These are phyloP conservation scores for Leptographium lundbergii DNA, from an alignment of 2,329 filamentous ascomycete species.

Conservation along the genomic window DNA sequence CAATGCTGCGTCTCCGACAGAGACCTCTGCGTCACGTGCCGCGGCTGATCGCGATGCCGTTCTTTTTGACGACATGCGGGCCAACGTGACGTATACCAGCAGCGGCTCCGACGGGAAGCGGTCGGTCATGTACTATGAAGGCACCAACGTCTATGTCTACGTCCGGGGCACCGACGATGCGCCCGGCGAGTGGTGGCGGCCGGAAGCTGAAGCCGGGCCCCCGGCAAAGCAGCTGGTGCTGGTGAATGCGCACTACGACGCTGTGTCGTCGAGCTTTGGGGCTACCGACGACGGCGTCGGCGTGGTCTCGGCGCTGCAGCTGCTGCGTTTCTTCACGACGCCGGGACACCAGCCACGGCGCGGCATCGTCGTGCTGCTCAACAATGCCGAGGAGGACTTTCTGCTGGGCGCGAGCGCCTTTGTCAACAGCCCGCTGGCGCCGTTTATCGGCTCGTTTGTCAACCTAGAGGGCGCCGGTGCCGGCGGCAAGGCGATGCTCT, in stretches of 20 bases:
- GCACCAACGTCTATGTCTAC: slow-evolving; percentile 84
- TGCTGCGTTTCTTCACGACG: slow-evolving; percentile 75
- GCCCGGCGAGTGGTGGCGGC: slow-evolving; percentile 57
- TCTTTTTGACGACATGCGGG: slow-evolving; percentile 65
- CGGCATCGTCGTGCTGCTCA: slow-evolving; percentile 75
- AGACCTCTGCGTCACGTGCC: background rate
- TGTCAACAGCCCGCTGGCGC: slow-evolving; percentile 66
- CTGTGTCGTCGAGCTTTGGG: slow-evolving; percentile 79
- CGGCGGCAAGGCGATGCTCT: slow-evolving; percentile 75
- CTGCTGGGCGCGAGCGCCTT: slow-evolving; percentile 80
- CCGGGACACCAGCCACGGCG: slow-evolving; percentile 59
- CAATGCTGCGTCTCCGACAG: background rate
- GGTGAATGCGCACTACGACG: slow-evolving; percentile 90
- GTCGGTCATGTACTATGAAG: slow-evolving; percentile 67
- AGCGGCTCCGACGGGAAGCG: slow-evolving; percentile 18
- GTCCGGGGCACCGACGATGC: slow-evolving; percentile 71
- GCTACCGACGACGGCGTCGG: slow-evolving; percentile 91
- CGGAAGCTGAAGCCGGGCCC: slow-evolving; percentile 17
- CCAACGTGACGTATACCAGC: slow-evolving; percentile 60
- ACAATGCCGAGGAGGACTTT: slow-evolving; percentile 93
- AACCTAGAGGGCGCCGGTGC: slow-evolving; percentile 94
- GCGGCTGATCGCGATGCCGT: slow-evolving; percentile 23
- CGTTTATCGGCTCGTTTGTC: slow-evolving; percentile 74
- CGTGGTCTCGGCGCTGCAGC: slow-evolving; percentile 72
- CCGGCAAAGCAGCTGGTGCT: slow-evolving; percentile 61